phyloP scores from a whole-genome alignment of 306 rosid species.

The Canavalia gladiata region DNA sequence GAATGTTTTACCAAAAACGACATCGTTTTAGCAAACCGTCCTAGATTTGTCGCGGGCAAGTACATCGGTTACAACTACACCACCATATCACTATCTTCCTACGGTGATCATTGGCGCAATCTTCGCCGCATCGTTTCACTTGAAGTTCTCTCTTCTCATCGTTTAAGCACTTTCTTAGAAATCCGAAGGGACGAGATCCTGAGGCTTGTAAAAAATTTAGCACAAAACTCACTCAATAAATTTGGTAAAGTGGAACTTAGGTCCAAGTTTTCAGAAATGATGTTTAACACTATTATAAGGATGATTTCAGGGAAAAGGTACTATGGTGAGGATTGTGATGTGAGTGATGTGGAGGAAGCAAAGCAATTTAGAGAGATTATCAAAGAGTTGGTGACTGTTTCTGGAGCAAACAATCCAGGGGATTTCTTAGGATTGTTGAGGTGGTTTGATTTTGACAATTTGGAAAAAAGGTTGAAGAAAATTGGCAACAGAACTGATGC shows the following conservation, averaged over 20 bases:
- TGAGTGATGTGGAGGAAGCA: no score
- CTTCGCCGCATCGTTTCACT: constrained; percentile 5
- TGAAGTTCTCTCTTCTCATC: neutral
- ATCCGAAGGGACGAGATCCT: constrained; percentile 3
- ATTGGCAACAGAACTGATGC: neutral
- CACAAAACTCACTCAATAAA: no score
- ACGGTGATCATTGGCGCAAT: constrained; percentile 10
- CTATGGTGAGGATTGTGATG: no score
- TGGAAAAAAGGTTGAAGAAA: neutral
- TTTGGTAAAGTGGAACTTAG: neutral
- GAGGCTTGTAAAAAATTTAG: neutral
- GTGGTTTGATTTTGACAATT: neutral
- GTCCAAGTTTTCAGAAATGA: neutral
- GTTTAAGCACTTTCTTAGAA: neutral
- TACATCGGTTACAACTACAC: constrained; percentile 3
- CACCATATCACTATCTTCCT: neutral
- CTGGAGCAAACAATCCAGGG: no score
- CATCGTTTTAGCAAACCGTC: neutral
- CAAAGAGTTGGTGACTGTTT: no score
- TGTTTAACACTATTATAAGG: no score
- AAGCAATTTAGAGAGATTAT: no score
- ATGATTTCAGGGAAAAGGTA: no score
- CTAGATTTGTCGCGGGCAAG: neutral
- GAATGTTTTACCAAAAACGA: neutral
- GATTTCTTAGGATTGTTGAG: neutral